These are phyloP conservation scores for Ganoderma resinaceum DNA, from an alignment of 1,284 basidiomycete genomes.

Conservation along the genomic window DNA sequence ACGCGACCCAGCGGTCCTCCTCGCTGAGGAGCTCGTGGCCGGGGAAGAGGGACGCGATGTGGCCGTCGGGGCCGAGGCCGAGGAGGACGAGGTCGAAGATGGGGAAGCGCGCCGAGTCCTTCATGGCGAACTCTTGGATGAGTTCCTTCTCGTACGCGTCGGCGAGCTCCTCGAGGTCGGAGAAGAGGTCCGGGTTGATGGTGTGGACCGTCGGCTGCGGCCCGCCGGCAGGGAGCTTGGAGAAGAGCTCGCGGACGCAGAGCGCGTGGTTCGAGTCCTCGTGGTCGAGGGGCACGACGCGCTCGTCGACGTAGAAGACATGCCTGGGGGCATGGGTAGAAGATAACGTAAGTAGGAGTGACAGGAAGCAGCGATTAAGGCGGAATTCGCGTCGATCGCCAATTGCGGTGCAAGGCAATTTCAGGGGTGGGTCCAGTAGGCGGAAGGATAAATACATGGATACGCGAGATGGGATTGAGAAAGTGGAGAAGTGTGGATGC, in stretches of 20 bases:
- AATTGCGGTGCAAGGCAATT: background rate
- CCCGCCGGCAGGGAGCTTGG: constrained; percentile 76
- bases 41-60: constrained; percentile 97
- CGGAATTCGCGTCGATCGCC: constrained; percentile 6
- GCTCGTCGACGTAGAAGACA: constrained; percentile 98
- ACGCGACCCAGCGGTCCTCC: constrained; percentile 93
- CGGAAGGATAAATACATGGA: background rate
- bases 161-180: constrained; percentile 87
- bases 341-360: background rate
- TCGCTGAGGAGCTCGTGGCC: constrained; percentile 87
- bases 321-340: constrained; percentile 66
- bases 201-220: constrained; percentile 83
- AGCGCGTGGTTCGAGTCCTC: constrained; percentile 91
- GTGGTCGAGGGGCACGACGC: constrained; percentile 92
- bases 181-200: constrained; percentile 76
- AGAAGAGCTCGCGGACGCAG: constrained; percentile 81
- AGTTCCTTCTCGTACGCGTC: constrained; percentile 96
- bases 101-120: constrained; percentile 92
- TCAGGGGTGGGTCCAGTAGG: background rate
- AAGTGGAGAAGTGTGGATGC: constrained; percentile 33
- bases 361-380: constrained; percentile 13
- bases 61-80: constrained; percentile 94
- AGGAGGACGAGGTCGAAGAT: constrained; percentile 95
- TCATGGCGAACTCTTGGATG: constrained; percentile 89
- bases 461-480: background rate